Evolutionary conservation across 1,284 basidiomycete species (phyloP).

Genomic region (Fomes fomentarius): DNA sequence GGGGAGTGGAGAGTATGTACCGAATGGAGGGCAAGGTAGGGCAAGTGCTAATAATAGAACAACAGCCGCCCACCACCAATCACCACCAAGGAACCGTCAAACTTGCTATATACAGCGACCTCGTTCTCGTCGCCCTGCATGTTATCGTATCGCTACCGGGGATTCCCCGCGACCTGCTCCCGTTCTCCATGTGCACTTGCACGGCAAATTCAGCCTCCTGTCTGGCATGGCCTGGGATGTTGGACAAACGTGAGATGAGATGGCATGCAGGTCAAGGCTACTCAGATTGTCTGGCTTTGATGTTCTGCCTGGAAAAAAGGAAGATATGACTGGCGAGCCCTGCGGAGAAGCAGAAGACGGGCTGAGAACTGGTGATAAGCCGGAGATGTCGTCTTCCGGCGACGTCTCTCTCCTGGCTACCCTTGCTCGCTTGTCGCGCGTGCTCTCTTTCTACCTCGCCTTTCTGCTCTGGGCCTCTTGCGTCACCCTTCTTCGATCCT

Average conservation of each 20-base stretch:
- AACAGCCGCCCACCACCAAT: neutral
- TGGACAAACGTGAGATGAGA: no score
- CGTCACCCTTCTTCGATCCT: neutral
- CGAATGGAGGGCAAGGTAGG: no score
- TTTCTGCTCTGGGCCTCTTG: neutral
- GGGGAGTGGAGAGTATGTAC: no score
- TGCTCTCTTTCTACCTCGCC: neutral
- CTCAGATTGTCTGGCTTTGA: no score
- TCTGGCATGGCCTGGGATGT: neutral
- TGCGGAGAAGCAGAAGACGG: no score
- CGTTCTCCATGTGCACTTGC: neutral
- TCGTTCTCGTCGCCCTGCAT: no score
- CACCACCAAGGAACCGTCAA: slow-evolving; percentile 2
- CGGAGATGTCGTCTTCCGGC: neutral
- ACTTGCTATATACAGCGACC: neutral
- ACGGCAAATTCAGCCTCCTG: no score
- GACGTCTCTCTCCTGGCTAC: slow-evolving; percentile 10
- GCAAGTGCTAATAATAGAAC: neutral
- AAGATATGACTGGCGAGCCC: slow-evolving; percentile 1
- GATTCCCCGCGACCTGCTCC: neutral
- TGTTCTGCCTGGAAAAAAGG: slow-evolving; percentile 16
- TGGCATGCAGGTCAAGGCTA: no score
- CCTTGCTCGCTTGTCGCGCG: no score
- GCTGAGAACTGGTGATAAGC: slow-evolving; percentile 6
- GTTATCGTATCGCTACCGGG: no score